phyloP scores from a whole-genome alignment of 2,329 filamentous ascomycete species.

The Raffaelea deltoideospora region DNA sequence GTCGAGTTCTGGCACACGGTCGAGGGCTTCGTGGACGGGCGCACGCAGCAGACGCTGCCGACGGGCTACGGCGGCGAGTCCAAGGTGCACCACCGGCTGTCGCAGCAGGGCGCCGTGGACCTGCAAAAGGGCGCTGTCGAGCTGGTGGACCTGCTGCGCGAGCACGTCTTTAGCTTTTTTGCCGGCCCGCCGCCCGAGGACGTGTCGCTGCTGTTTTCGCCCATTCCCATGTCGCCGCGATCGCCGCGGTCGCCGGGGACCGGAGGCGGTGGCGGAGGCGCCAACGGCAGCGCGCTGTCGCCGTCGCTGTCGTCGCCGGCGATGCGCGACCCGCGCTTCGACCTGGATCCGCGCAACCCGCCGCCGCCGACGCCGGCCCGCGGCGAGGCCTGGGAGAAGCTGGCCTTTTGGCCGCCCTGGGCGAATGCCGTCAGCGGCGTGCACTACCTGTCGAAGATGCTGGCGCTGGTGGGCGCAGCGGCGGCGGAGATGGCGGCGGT shows the following conservation, averaged over 20 bases:
- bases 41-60: slow-evolving; percentile 65
- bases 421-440: slow-evolving; percentile 88
- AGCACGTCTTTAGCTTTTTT: slow-evolving; percentile 70
- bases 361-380: slow-evolving; percentile 62
- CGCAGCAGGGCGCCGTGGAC: slow-evolving; percentile 51
- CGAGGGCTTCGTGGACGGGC: slow-evolving; percentile 78
- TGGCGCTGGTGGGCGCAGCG: slow-evolving; percentile 71
- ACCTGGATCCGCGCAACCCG: slow-evolving; percentile 61
- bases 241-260: slow-evolving; percentile 40
- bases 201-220: slow-evolving; percentile 74
- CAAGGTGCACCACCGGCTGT: slow-evolving; percentile 64
- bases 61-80: slow-evolving; percentile 71
- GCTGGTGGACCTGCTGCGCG: slow-evolving; percentile 67
- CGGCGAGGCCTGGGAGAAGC: slow-evolving; percentile 81
- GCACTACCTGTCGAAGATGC: slow-evolving; percentile 70
- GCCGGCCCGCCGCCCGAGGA: slow-evolving; percentile 80
- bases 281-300: slow-evolving; percentile 12
- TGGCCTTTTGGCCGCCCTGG: slow-evolving; percentile 91
- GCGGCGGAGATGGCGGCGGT: slow-evolving; percentile 75
- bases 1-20: slow-evolving; percentile 89
- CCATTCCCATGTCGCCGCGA: slow-evolving; percentile 52
- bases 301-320: slow-evolving; percentile 36
- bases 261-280: background rate
- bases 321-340: slow-evolving; percentile 58
- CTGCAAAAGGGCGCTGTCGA: slow-evolving; percentile 68